Conservation (phyloP, 768 basidiomycete genomes). For the Boletellus sp. region DNA sequence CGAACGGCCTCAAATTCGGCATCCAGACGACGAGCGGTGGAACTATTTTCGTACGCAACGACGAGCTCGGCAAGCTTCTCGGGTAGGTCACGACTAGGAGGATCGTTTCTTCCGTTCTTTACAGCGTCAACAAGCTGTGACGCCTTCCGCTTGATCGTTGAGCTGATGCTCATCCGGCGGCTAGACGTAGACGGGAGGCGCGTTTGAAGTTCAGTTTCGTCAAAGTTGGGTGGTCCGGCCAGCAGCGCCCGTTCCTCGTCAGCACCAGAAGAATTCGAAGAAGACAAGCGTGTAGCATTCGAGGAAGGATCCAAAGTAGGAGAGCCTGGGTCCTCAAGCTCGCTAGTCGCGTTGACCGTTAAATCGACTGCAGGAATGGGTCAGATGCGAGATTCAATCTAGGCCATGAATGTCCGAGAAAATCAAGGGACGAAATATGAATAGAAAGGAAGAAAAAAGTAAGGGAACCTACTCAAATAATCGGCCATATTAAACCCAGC, state of each 20-base stretch:
- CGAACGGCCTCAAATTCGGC: constrained; percentile 54
- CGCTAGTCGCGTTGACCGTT: constrained; percentile 56
- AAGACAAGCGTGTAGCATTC: constrained; percentile 25
- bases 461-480: constrained; percentile 70
- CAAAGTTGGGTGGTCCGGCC: constrained; percentile 33
- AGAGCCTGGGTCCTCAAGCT: constrained; percentile 28
- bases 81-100: constrained; percentile 38
- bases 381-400: constrained; percentile 2
- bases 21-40: constrained; percentile 57
- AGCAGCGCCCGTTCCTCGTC: constrained; percentile 74
- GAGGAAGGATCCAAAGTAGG: constrained; percentile 34
- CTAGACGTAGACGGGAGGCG: constrained; percentile 26
- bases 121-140: constrained; percentile 68
- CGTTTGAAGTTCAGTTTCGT: constrained; percentile 52
- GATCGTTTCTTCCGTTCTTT: constrained; percentile 28
- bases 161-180: constrained; percentile 42
- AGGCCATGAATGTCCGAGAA: neutral
- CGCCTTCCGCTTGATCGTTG: constrained; percentile 66
- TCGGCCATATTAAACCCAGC: constrained; percentile 96
- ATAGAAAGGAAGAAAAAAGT: neutral
- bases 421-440: neutral
- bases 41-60: constrained; percentile 62
- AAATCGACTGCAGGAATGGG: constrained; percentile 53
- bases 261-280: constrained; percentile 42
- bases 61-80: constrained; percentile 71